A percentile compares a stretch with the other conserved stretches of the same genome.
Conservation (phyloP, 139 green algal species). For the Yamagishiella unicocca region DNA sequence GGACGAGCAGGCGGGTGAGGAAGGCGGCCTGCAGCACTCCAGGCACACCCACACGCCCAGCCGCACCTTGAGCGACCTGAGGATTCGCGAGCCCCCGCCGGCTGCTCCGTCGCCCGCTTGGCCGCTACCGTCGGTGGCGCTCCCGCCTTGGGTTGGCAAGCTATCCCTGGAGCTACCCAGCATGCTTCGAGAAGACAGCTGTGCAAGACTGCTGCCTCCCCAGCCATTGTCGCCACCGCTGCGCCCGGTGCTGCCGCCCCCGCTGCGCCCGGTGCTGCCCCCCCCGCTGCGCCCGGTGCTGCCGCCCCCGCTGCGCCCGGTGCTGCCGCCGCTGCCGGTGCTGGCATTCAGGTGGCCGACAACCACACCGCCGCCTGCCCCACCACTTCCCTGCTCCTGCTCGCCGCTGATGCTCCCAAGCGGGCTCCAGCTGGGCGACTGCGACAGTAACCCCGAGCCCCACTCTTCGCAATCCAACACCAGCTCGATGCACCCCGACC, state of each 20-base stretch:
- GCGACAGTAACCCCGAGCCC: constrained; percentile 10
- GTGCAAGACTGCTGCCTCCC: too few relatives aligned
- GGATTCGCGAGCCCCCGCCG: too few relatives aligned
- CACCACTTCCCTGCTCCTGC: neutral
- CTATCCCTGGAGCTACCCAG: too few relatives aligned
- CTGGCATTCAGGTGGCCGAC: neutral
- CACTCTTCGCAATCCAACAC: constrained; percentile 17
- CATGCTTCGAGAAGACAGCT: too few relatives aligned
- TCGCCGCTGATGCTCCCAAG: neutral
- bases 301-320: neutral
- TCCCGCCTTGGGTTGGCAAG: too few relatives aligned
- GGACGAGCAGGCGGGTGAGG: too few relatives aligned
- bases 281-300: neutral
- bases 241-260: neutral
- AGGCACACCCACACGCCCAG: too few relatives aligned
- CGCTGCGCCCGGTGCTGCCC: neutral
- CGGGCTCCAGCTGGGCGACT: neutral
- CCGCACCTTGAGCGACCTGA: too few relatives aligned
- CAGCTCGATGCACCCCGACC: constrained; percentile 25
- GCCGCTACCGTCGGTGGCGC: too few relatives aligned
- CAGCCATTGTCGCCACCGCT: too few relatives aligned
- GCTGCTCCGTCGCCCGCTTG: too few relatives aligned
- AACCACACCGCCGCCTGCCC: neutral
- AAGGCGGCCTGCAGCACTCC: too few relatives aligned
- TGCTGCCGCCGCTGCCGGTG: neutral